These are phyloP conservation scores for Podila epicladia DNA, from an alignment of 192 early-diverging fungal genomes.

Conservation along the genomic window DNA sequence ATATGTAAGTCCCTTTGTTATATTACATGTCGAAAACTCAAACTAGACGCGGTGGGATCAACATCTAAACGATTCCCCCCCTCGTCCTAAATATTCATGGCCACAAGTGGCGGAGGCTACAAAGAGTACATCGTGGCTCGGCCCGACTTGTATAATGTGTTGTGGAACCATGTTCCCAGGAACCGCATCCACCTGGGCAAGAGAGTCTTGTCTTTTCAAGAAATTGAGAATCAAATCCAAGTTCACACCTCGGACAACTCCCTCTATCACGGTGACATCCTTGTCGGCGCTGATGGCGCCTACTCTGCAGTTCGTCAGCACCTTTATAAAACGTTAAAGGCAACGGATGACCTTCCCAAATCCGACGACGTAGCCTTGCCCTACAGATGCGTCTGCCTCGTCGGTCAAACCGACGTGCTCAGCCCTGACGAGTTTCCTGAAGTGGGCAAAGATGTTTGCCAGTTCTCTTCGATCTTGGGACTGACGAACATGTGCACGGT, in stretches of 20 bases:
- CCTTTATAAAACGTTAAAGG: neutral
- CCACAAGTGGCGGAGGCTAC: no score
- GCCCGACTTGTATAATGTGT: neutral
- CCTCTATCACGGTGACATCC: constrained; percentile 1
- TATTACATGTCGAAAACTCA: no score
- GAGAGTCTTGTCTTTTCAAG: constrained; percentile 2
- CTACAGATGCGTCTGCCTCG: neutral
- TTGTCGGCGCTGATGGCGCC: constrained; percentile 7
- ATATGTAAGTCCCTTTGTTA: no score
- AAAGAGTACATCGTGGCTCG: neutral
- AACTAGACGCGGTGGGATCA: neutral
- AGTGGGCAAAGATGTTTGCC: neutral
- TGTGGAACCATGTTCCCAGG: constrained; percentile 2
- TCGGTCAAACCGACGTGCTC: neutral
- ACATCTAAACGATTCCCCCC: neutral
- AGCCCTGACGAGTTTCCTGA: neutral
- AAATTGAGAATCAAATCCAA: neutral
- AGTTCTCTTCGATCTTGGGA: neutral
- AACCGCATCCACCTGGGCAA: constrained; percentile 10
- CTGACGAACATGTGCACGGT: neutral
- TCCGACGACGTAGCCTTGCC: neutral
- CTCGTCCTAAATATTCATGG: no score
- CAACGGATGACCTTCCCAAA: neutral
- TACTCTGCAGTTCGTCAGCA: neutral
- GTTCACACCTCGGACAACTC: neutral